Conservation (phyloP, 768 basidiomycete species). For the Leucocoprinus sp. region DNA sequence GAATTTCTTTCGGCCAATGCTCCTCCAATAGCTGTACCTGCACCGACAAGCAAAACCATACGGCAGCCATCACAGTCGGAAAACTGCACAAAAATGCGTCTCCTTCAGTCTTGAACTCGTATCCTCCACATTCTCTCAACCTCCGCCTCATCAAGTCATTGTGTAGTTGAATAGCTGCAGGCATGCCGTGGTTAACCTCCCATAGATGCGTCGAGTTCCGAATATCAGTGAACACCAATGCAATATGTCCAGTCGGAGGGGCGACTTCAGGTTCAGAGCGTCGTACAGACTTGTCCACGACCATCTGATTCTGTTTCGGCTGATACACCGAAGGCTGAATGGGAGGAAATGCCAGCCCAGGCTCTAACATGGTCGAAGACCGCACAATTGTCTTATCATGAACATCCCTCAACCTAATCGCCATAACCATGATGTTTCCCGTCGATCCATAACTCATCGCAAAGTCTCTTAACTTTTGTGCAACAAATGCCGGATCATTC, state of each 20-base stretch:
- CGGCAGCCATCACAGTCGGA: slow-evolving; percentile 74
- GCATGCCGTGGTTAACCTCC: slow-evolving; percentile 96
- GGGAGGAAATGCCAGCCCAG: slow-evolving; percentile 17
- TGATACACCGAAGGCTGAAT: slow-evolving; percentile 14
- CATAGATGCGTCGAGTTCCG: slow-evolving; percentile 93
- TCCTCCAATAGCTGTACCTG: slow-evolving; percentile 77
- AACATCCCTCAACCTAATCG: slow-evolving; percentile 67
- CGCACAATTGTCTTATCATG: slow-evolving; percentile 6
- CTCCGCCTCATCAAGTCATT: slow-evolving; percentile 80
- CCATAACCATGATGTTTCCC: slow-evolving; percentile 97
- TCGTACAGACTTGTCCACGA: slow-evolving; percentile 50
- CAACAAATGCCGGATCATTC: slow-evolving; percentile 70
- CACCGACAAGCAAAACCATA: slow-evolving; percentile 86
- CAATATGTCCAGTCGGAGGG: slow-evolving; percentile 79
- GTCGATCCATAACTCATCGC: slow-evolving; percentile 95
- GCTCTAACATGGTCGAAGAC: slow-evolving; percentile 3
- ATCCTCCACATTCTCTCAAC: slow-evolving; percentile 86
- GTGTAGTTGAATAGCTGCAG: slow-evolving; percentile 85
- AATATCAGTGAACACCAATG: slow-evolving; percentile 97
- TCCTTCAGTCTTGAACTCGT: slow-evolving; percentile 99
- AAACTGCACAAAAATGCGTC: slow-evolving; percentile 99
- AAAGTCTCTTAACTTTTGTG: slow-evolving; percentile 94
- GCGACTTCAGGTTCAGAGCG: slow-evolving; percentile 73
- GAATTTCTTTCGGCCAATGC: slow-evolving; percentile 87
- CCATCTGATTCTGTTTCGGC: slow-evolving; percentile 34